Evolutionary conservation across 1,284 basidiomycete genomes (phyloP).

Genomic region (Laetiporus sulphureus): DNA sequence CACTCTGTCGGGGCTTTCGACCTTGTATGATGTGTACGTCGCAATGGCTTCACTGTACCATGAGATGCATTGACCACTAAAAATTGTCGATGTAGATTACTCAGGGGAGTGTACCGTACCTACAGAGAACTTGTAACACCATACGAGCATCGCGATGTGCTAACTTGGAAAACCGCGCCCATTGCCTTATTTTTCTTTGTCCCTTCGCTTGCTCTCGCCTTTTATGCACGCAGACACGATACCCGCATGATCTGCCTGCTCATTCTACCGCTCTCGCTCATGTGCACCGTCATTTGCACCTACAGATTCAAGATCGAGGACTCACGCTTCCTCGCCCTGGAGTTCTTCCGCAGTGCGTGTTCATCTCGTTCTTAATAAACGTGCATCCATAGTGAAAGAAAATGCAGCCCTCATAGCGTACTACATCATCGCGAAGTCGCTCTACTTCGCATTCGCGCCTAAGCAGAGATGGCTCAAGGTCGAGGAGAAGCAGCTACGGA

Average conservation of each 20-base stretch:
- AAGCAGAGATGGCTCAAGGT: slow-evolving; percentile 57
- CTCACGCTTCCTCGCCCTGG: no score
- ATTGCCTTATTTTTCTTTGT: slow-evolving; percentile 42
- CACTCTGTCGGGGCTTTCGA: no score
- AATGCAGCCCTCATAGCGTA: slow-evolving; percentile 33
- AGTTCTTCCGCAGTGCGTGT: no score
- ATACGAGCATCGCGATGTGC: slow-evolving; percentile 38
- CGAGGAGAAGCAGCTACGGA: slow-evolving; percentile 37
- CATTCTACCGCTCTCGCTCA: slow-evolving; percentile 51
- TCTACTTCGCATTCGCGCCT: slow-evolving; percentile 45
- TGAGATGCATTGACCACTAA: no score
- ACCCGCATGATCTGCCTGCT: slow-evolving; percentile 57
- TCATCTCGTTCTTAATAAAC: no score
- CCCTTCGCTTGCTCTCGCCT: slow-evolving; percentile 61
- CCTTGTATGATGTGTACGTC: no score
- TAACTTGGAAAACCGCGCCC: slow-evolving; percentile 36
- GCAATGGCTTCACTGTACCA: no score
- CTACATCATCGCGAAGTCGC: slow-evolving; percentile 41
- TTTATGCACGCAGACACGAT: slow-evolving; percentile 57
- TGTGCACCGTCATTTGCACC: slow-evolving; percentile 43
- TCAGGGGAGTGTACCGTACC: no score
- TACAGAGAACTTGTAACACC: slow-evolving; percentile 37
- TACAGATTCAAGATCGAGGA: slow-evolving; percentile 51
- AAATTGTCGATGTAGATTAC: no score
- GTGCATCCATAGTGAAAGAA: no score